Conservation (phyloP, 1,139 yeast species). For the Lodderomyces margitis region DNA sequence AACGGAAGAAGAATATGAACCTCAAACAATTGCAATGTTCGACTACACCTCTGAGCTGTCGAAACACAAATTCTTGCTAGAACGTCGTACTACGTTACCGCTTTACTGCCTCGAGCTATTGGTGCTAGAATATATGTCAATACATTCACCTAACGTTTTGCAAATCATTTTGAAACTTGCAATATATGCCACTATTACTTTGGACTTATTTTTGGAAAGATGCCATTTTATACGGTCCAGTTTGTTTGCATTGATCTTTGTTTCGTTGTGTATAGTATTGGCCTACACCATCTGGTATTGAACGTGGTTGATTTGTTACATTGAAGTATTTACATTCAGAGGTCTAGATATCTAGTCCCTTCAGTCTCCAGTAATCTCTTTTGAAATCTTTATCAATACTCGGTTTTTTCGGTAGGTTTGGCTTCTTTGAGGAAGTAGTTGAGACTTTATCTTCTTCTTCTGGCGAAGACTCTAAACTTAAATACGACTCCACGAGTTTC, state of each 20-base stretch:
- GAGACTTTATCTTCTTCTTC: slow-evolving; percentile 19
- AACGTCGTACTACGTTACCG: slow-evolving; percentile 5
- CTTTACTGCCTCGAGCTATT: slow-evolving; percentile 12
- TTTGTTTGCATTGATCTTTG: slow-evolving; percentile 9
- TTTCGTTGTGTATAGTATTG: slow-evolving; percentile 8
- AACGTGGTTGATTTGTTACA: not conserved
- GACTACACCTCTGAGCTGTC: not conserved
- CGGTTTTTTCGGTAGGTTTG: slow-evolving; percentile 13
- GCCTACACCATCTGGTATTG: slow-evolving; percentile 6
- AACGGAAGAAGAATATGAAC: slow-evolving; percentile 9
- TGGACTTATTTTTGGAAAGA: slow-evolving; percentile 7
- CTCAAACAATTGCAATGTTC: not conserved
- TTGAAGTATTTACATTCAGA: not conserved
- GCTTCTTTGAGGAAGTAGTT: slow-evolving; percentile 14
- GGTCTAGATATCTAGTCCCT: slow-evolving; percentile 34
- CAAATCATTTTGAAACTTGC: slow-evolving; percentile 10
- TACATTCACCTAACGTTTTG: slow-evolving; percentile 9
- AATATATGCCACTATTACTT: slow-evolving; percentile 7
- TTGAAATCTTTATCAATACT: slow-evolving; percentile 34
- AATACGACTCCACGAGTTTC: slow-evolving; percentile 24
- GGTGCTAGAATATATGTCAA: slow-evolving; percentile 13
- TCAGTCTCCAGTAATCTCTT: slow-evolving; percentile 46
- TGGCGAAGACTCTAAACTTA: slow-evolving; percentile 24
- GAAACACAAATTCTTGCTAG: not conserved
- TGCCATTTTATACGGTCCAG: slow-evolving; percentile 8